Base-by-base conservation (phyloP, 495 filamentous ascomycete genomes). In the Neurospora hispaniola region DNA sequence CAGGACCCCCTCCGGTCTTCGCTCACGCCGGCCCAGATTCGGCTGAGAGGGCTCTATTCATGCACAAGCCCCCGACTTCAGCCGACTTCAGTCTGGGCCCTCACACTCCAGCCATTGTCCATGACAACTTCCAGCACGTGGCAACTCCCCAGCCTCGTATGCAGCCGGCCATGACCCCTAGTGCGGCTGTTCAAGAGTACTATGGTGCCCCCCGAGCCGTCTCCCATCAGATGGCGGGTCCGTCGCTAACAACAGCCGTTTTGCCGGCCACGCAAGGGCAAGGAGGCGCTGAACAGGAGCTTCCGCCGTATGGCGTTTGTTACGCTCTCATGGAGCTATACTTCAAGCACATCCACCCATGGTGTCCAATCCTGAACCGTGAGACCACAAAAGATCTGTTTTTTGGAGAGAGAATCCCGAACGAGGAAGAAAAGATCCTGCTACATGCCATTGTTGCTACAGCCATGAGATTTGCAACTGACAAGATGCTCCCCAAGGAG, bases 291-390 rank as follows among this genome's bases (percentile, higher is more conserved):
- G 92, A 94, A 75, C 85, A 92, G 69, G 92, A 94, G 73, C 87
- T 96, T 20, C 94, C 94, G 1, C 93, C 94, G 7, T 94, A 96
- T 73, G 92, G 95, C 80, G 79, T 97, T 23, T 81, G 96, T 8
- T 96, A 93, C 74, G 89, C 91, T 2, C 82, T 97, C 35, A 91
- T 92, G 8, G 92, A 96, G 77, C 84, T 96, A 3, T 97, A 94
- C 80, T 97, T 97, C 80, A 92, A 95, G 75, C 92, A 96, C 74
- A 89, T 97, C 78, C 94, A 96, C 78, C 91, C 92, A 0, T 96
- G 93, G 90, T 96, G 92, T 81, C 94, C 94, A 0, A 95, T 97
- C 27, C 84, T 97, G 20, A 92, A 97, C 80, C 89, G 92, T 4
- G 88, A 91, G 74, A 89, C 90, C 1, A 94, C 92, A 0, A 79